Base-by-base conservation (phyloP, 1,139 yeast genomes). In the Pichia cactophila region DNA sequence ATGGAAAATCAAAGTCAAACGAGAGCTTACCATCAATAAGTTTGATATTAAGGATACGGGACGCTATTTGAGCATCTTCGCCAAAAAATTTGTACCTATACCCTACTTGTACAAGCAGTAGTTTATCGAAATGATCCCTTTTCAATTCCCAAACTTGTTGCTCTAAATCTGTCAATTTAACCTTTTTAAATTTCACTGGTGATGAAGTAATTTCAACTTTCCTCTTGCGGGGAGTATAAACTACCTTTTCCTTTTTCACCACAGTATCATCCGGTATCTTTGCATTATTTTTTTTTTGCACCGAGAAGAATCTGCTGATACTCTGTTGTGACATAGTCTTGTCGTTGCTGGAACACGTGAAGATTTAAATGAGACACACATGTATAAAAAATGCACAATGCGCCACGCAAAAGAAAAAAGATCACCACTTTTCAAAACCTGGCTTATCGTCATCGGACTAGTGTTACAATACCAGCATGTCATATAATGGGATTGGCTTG, bases 31-130 rank as follows among this genome's bases (percentile, higher is more conserved):
- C 90, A 0, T 86, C 83, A 1, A 87, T 74, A 29, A 83, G 69
- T 80, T 83, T 83, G 47, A 86, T 83, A 54, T 85, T 83, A 39
- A 88, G 66, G 14, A 83, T 73, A 46, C 72, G 68, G 10, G 95
- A 75, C 0, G 83, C 96, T 3, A 70, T 70, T 17, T 69, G 72
- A 0, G 97, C 97, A 67, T 90, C 97, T 49, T 80, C 75, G 0
- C 95, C 96, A 63, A 80, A 88, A 52, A 89, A 81, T 61, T 86
- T 86, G 68, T 81, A 92, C 65, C 88, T 88, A 67, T 92, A 92
- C 0, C 98, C 98, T 9, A 86, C 94, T 62, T 92, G 94, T 26
- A 92, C 74, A 0, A 92, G 81, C 8, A 92, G 69, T 1, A 92
- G 58, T 44, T 86, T 85, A 54, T 87, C 95, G 45, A 65, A 63